Percentiles rank a stretch among this genome's conserved stretches.
Conservation (phyloP, 2,329 filamentous ascomycete species). For the Dothistroma pini region DNA sequence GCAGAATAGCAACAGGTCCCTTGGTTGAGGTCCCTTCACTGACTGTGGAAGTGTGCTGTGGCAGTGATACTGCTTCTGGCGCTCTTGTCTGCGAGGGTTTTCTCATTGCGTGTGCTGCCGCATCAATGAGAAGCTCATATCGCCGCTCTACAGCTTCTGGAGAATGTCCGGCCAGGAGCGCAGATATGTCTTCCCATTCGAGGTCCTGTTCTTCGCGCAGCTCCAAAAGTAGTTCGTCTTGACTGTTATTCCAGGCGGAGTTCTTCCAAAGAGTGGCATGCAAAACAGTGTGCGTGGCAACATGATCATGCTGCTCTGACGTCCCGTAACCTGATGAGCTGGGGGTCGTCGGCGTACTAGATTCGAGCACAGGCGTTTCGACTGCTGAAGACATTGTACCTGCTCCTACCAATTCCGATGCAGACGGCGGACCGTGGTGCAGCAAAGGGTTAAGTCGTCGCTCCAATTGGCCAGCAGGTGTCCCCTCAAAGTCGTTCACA, state of each 20-base stretch:
- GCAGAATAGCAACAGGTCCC: conserved; percentile 11
- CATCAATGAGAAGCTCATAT: conserved; percentile 18
- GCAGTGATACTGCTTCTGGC: background rate
- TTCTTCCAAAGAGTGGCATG: conserved; percentile 3
- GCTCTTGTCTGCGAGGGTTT: background rate
- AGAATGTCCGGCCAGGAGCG: conserved; percentile 15
- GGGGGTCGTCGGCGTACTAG: background rate
- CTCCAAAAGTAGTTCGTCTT: conserved; percentile 38
- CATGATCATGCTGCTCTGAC: background rate
- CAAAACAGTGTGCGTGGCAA: background rate
- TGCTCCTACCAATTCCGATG: background rate
- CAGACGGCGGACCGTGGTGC: background rate
- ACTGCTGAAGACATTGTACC: background rate
- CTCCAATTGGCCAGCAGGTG: background rate
- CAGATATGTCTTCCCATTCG: conserved; percentile 28
- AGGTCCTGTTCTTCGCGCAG: conserved; percentile 28
- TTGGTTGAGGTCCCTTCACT: conserved; percentile 1
- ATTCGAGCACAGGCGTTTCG: background rate
- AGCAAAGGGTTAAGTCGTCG: background rate
- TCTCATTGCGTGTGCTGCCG: background rate
- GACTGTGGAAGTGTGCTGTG: background rate
- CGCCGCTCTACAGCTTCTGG: conserved; percentile 17
- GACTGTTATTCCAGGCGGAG: conserved; percentile 32
- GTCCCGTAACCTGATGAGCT: background rate
- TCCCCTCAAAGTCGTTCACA: background rate